These are phyloP conservation scores for Pythium brachiatum DNA, from an alignment of 352 stramenopile genomes.

Conservation along the genomic window DNA sequence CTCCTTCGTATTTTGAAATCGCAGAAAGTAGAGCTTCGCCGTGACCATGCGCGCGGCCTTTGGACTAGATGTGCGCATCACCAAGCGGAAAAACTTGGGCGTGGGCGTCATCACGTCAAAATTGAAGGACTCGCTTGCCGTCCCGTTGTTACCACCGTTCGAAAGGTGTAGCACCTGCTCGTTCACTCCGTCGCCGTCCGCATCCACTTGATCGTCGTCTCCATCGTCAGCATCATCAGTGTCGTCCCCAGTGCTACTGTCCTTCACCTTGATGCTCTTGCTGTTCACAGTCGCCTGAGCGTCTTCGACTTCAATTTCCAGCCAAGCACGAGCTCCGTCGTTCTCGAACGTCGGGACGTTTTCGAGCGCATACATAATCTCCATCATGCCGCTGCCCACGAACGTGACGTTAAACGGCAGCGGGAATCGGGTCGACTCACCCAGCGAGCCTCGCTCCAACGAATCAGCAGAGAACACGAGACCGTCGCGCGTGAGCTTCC, in stretches of 20 bases:
- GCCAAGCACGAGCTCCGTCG: slow-evolving; percentile 59
- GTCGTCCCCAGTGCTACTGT: slow-evolving; percentile 14
- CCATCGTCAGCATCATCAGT: slow-evolving; percentile 17
- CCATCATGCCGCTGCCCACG: slow-evolving; percentile 46
- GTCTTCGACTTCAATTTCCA: slow-evolving; percentile 60
- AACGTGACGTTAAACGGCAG: slow-evolving; percentile 59
- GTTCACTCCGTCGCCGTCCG: slow-evolving; percentile 29
- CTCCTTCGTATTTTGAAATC: slow-evolving; percentile 48
- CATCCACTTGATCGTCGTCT: slow-evolving; percentile 26
- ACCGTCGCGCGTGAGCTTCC: slow-evolving; percentile 67
- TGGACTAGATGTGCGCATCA: slow-evolving; percentile 51
- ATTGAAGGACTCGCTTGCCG: slow-evolving; percentile 48
- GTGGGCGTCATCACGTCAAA: slow-evolving; percentile 46
- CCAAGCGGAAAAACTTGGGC: slow-evolving; percentile 54
- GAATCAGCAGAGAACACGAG: slow-evolving; percentile 34
- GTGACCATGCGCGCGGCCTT: slow-evolving; percentile 44
- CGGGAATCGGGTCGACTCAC: slow-evolving; percentile 35
- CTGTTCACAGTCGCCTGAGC: slow-evolving; percentile 3
- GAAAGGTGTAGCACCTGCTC: slow-evolving; percentile 46
- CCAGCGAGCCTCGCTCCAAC: background rate
- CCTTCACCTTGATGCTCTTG: slow-evolving; percentile 8
- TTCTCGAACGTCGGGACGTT: slow-evolving; percentile 63
- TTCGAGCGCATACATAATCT: slow-evolving; percentile 64
- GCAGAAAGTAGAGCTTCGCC: slow-evolving; percentile 48
- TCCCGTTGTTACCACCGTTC: slow-evolving; percentile 69